Evolutionary conservation across 345 rosid genomes (phyloP), one percentile per base, ranked within the genome.

Genomic region (Melastoma malabathricum): DNA sequence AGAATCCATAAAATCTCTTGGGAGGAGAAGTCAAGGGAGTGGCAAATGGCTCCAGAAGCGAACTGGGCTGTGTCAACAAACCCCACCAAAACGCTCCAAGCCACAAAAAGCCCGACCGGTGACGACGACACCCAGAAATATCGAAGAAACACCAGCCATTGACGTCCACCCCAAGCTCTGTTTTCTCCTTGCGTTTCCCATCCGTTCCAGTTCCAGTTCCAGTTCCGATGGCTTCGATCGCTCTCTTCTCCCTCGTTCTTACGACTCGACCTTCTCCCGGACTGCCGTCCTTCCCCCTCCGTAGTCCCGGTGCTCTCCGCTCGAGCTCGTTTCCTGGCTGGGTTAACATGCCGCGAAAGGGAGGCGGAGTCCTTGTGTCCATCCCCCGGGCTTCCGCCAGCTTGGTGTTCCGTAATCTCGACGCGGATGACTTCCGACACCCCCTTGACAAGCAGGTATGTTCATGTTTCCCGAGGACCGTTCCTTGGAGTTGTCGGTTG

Each of bases 361-460:
- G 52, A 18, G 61, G 63, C 25, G 53, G 80, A 51, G 46, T 63
- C 54, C 59, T 65, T 65, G 60, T 57, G 58, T 65, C 78, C 34
- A 61, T 67, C 58, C 73, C 78, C 65, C 70, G 82, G 75, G 87
- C 80, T 19, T 68, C 80, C 50, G 60, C 84, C 55, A 72, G 38
- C 38, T 31, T 79, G 41, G 75, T 79, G 63, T 82, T 92, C 63
- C 83, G 83, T 44, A 71, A 84, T 50, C 98, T 90, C 47, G 96
- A 90, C 47, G 96, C 96, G 18, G 98, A 90, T 74, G 98, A 86
- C 71, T 86, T 90, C 48, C 73, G 96, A 13, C 98, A 86, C 63
- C 94, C 94, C 60, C 75, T 86, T 2, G 96, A 92, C 66, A 82
- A 82, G 47, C 96, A 92, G 98, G 98, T 90, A 18, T 6, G 44